Base-by-base conservation (phyloP, 1,284 basidiomycete genomes). In the Boletus subluridellus region DNA sequence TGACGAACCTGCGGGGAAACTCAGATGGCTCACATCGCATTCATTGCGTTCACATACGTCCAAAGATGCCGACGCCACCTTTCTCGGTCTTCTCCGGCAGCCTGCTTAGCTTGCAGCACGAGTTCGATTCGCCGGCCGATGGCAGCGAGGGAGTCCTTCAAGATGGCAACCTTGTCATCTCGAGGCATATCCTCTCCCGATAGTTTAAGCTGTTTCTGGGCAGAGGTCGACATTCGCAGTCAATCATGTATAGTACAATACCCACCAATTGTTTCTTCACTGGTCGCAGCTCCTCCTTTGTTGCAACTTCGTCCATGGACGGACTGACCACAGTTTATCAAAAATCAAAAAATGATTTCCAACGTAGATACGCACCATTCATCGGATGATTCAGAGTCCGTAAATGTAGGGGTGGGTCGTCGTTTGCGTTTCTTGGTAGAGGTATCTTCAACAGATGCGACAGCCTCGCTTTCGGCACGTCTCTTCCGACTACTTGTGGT, bases 201-300 rank as follows among this genome's bases (percentile, higher is more conserved):
- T 50, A 91, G 77, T 75, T 97, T 96, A 52, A 98, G 82, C 77
- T 93, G 90, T 87, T 98, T 98, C 89, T 94, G 66, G n/a, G 46
- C 14, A 60, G 28, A 26, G 17, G 47, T 74, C 47, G 42, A 54
- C 24, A 57, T 52, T 45, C 3, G 28, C 24, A n/a, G 39, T 48
- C 34, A 39, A 47, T 41, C 4, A 24, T 38, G 10, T 26, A 12
- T 10, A 7, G 34, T 11, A 49, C 12, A 21, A 21, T 52, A 80
- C 86, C 70, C 68, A 92, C 92, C 62, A 99, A 81, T 74, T 98
- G 93, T 75, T 93, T 93, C 82, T 98, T 98, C 61, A 98, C 96
- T 3, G 97, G 97, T 52, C 97, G 85, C 64, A 99, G 76, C 69
- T 95, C 88, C 76, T 98, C 95, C 77, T 99, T 99, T 49, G 96